phyloP scores from a whole-genome alignment of 805 yeast species.

The Yarrowia osloensis region DNA sequence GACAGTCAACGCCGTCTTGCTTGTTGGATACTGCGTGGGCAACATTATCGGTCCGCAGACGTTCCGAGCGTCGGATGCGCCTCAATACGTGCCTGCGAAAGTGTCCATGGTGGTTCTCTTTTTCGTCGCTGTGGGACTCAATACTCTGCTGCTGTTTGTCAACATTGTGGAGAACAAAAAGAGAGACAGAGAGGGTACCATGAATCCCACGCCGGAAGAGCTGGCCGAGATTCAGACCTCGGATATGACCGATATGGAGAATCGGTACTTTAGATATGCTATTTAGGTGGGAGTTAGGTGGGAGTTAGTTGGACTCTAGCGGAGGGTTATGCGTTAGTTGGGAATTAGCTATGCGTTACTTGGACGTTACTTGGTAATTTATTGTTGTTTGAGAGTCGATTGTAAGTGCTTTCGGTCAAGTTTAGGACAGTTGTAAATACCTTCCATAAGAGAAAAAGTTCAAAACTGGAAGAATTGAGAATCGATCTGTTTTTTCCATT shows the following conservation, averaged over 20 bases:
- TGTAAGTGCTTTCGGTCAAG: no score
- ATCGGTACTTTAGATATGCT: background rate
- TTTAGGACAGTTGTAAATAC: no score
- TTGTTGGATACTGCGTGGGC: background rate
- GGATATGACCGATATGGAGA: slow-evolving; percentile 10
- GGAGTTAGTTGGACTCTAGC: no score
- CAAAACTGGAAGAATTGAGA: no score
- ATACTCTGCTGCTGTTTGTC: background rate
- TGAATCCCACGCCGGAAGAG: background rate
- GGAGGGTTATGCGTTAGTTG: no score
- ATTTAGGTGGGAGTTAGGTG: background rate
- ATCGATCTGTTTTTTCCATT: no score
- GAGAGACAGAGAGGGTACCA: background rate
- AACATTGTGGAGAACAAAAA: background rate
- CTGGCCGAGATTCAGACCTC: background rate
- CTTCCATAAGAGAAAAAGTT: no score
- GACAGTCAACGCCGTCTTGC: slow-evolving; percentile 11
- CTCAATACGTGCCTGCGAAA: slow-evolving; percentile 4
- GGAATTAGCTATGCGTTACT: no score
- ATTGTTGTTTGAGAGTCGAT: no score
- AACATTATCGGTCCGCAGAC: slow-evolving; percentile 16
- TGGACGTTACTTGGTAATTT: no score
- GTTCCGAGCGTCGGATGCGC: background rate
- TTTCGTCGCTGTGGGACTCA: background rate
- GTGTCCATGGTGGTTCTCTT: slow-evolving; percentile 1